These are phyloP conservation scores for Pichia pseudocactophila DNA, from an alignment of 805 yeast species.

Conservation along the genomic window DNA sequence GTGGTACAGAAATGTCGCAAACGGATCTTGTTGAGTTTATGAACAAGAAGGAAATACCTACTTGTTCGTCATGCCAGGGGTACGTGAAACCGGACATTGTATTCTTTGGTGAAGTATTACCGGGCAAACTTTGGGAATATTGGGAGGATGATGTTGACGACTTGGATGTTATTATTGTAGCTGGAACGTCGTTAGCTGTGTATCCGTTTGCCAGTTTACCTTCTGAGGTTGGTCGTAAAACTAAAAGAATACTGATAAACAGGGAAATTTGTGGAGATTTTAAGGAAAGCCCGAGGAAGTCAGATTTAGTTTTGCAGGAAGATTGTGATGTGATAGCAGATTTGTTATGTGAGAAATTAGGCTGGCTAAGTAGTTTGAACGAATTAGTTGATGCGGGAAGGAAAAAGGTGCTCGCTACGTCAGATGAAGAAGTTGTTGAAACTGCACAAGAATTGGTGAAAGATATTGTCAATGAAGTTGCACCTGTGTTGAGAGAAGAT, in stretches of 20 bases:
- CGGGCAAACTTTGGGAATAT: conserved; percentile 52
- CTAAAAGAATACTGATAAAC: conserved; percentile 61
- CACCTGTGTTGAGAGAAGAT: not conserved
- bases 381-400: conserved; percentile 28
- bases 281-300: conserved; percentile 37
- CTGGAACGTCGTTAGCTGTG: conserved; percentile 87
- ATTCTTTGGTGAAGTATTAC: conserved; percentile 87
- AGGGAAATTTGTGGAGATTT: conserved; percentile 74
- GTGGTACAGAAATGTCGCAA: conserved; percentile 45
- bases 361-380: conserved; percentile 55
- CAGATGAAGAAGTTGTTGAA: conserved; percentile 3
- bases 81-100: conserved; percentile 89
- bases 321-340: conserved; percentile 62
- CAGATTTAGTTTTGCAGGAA: conserved; percentile 53
- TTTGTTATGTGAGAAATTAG: conserved; percentile 42
- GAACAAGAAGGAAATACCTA: conserved; percentile 33
- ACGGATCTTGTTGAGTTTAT: conserved; percentile 34
- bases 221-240: conserved; percentile 40
- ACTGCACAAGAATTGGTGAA: conserved; percentile 6
- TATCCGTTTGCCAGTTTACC: conserved; percentile 87
- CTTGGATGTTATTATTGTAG: conserved; percentile 69
- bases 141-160: conserved; percentile 52
- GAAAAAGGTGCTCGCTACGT: conserved; percentile 5
- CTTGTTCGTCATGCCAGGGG: conserved; percentile 61
- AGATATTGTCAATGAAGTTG: not conserved